Base-by-base conservation (phyloP, 306 rosid species). In the Fragaria iinumae region DNA sequence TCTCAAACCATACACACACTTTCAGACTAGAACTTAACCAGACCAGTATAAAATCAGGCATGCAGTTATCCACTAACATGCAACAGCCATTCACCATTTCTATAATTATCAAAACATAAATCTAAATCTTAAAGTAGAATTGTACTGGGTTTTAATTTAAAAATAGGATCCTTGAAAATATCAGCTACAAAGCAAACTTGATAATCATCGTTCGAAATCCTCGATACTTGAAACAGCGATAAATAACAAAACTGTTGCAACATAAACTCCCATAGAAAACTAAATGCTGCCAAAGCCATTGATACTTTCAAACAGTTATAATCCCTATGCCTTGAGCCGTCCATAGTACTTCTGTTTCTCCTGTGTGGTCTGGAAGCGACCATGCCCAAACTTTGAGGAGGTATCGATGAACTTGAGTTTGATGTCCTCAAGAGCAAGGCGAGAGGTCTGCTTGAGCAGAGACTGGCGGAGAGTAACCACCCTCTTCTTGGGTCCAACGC, bases 401-500 rank as follows among this genome's bases (percentile, higher is more conserved):
- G 97, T 92, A 72, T 92, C 97, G 0, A 92, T 89, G 83, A 90
- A 92, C 92, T 92, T 92, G 76, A 90, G 92, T 2, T 87, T 87
- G 90, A 92, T 92, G n/a, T 89, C 92, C 85, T 92, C 97, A 0
- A 85, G 73, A 1, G 97, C 96, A 62, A 90, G 75, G 59, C 96
- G 92, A 7, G 97, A 89, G 48, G 96, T 92, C 77, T 90, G 96
- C 83, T 90, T 92, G 23, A 92, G 89, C 36, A 92, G 90, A 8
- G 97, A 90, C 79, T 92, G 97, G 16, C 97, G 93, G 79, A 92
- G 82, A 10, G 97, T 90, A 6, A 92, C 41, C 13, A 90, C 97
- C 80, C 97, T 88, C 72, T 92, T 92, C 88, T 92, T 92, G 6
- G 96, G 97, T 47, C 97, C 97, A 80, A 90, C 96, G 66, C 87